These are phyloP conservation scores for Xylaria sp. DNA, from an alignment of 2,329 filamentous ascomycete species.

Conservation along the genomic window DNA sequence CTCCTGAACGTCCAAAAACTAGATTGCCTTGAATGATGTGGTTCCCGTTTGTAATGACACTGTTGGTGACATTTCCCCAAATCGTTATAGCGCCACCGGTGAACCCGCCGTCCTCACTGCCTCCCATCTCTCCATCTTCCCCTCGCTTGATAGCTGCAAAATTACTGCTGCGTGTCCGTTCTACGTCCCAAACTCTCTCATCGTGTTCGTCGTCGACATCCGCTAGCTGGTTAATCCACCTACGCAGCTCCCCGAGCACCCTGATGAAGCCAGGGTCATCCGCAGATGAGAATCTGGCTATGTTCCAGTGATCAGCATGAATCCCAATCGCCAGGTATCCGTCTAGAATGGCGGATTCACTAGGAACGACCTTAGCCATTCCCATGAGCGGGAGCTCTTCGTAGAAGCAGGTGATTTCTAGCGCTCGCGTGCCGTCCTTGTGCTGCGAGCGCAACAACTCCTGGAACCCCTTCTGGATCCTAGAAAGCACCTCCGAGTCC, in stretches of 20 bases:
- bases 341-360: conserved; percentile 10
- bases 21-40: no score
- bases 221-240: no score
- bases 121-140: no score
- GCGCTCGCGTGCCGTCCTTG: not conserved
- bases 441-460: conserved; percentile 11
- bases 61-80: no score
- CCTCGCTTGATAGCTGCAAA: no score
- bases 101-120: no score
- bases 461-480: conserved; percentile 21
- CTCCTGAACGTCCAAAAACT: no score
- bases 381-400: conserved; percentile 22
- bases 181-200: no score
- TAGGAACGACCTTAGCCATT: conserved; percentile 9
- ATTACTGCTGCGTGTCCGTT: no score
- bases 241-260: conserved; percentile 22
- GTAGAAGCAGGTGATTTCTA: conserved; percentile 24
- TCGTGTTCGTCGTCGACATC: no score
- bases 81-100: no score
- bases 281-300: conserved; percentile 10
- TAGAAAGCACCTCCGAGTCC: conserved; percentile 18
- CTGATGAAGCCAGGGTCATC: conserved; percentile 17
- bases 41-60: no score
- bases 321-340: conserved; percentile 20
- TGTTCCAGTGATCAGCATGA: conserved; percentile 18